Base-by-base conservation (phyloP, 2,329 filamentous ascomycete species). In the Tothia fuscella region DNA sequence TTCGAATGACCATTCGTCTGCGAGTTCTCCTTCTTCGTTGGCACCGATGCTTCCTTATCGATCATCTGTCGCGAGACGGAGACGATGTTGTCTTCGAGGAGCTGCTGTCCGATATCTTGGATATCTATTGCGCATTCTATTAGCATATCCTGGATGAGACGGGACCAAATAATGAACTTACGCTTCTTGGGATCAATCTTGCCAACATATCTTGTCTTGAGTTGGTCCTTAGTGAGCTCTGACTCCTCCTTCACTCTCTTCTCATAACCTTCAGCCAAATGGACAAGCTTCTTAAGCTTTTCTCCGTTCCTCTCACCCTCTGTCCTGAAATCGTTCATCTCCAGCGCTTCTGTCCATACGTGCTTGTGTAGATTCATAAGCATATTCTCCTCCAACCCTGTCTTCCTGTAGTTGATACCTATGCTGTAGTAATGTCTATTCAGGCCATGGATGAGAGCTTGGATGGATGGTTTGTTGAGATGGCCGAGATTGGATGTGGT, bases 361-460 rank as follows among this genome's bases (percentile, higher is more conserved):
- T 96, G 91, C 72, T 98, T 98, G 74, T 98, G 91, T 50, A 98
- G 70, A 61, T 98, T 98, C 93, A 98, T 98, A 55, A 98, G 66
- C 91, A 98, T 98, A 65, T 94, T 96, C 71, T 98, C 93, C 62
- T 98, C 91, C 38, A 98, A 71, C 1, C 86, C 89, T 0, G 89
- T 94, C 71, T 98, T 98, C 58, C 89, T 76, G 66, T 98, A 98
- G 66, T 95, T 88, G 68, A 98, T 96, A 46, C 78, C 89, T 58
- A 98, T 98, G 54, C 86, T 94, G 73, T 98, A 98, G 73, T 98
- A 98, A 70, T 98, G 91, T 56, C 91, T 76, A 70, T 98, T 98
- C 33, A 98, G 74, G 45, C 91, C 91, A 64, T 98, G 91, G 50
- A 98, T 98, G 44, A 98, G 80, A 26, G 93, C 89, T 68, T 98